phyloP scores from a whole-genome alignment of 1,284 basidiomycete genomes.

The Leccinum fuscescens region DNA sequence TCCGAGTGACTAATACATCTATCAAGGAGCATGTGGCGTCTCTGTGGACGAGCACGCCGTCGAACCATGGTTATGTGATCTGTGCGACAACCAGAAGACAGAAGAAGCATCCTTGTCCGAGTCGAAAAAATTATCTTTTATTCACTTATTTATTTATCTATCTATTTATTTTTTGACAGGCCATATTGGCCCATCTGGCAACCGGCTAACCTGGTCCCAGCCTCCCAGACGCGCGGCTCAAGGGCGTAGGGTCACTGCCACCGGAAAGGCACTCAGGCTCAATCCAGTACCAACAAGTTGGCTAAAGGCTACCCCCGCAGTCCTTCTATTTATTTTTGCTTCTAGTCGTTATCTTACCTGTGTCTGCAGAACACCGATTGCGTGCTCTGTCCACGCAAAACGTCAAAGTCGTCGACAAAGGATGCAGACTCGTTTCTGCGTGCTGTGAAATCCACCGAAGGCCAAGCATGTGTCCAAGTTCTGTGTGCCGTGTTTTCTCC shows the following conservation, averaged over 20 bases:
- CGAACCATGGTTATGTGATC: slow-evolving; percentile 80
- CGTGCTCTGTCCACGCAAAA: slow-evolving; percentile 70
- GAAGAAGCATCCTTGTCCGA: slow-evolving; percentile 64
- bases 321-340: not conserved
- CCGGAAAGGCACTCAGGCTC: no score
- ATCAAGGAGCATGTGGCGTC: slow-evolving; percentile 64
- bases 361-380: slow-evolving; percentile 63
- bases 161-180: no score
- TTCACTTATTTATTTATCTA: no score
- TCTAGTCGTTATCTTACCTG: slow-evolving; percentile 8
- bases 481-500: slow-evolving; percentile 87
- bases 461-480: slow-evolving; percentile 88
- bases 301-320: no score
- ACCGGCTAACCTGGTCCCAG: no score
- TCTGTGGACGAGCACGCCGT: slow-evolving; percentile 57
- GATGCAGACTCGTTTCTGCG: slow-evolving; percentile 72
- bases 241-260: no score
- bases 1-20: slow-evolving; percentile 7
- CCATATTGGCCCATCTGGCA: no score
- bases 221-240: no score
- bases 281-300: no score
- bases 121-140: no score
- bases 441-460: slow-evolving; percentile 91
- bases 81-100: slow-evolving; percentile 78
- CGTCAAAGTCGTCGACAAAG: slow-evolving; percentile 46